Evolutionary conservation across 371 early-diverging fungal genomes (phyloP), one percentile per base, ranked within the genome.

Genomic region (Zopfochytrium polystomum): DNA sequence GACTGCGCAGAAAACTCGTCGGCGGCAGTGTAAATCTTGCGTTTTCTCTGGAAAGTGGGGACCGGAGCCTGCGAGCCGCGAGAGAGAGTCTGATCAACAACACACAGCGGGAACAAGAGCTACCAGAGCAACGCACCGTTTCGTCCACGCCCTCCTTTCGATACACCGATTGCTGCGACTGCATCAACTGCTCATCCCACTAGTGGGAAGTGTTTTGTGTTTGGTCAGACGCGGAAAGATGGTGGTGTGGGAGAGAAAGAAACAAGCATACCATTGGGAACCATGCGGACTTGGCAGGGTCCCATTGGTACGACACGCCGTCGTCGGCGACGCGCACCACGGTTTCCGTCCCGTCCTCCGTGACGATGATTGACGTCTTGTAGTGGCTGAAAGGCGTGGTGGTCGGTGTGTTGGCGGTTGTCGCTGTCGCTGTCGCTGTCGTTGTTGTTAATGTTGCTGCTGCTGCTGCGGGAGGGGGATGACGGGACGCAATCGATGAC

Each of bases 231-330:
- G n/a, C n/a, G n/a, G n/a, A n/a, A 38, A 38, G 38, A 38, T 38
- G 38, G 38, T n/a, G n/a, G n/a, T n/a, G n/a, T n/a, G n/a, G n/a
- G n/a, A n/a, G 18, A 38, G 7, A 38, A 38, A 11, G 38, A 11
- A 38, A 18, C 7, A 7, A 18, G 38, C 38, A 38, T 79, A 90
- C 89, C 86, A 88, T 87, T 1, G 93, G 93, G 73, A 90, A 92
- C 95, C 95, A 94, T 2, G 91, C 92, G 43, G 80, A 76, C 46
- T 82, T 71, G 20, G 74, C 75, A 26, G 82, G 79, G 60, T 92
- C 92, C 67, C 84, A 94, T 61, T 94, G 92, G 58, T 87, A 92
- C 18, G 38, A 38, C 18, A 38, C 38, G 11, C 38, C 38, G 18
- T 38, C 38, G 38, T 38, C 38, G 38, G 11, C 38, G 7, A 7